Evolutionary conservation across 495 filamentous ascomycete genomes (phyloP).

Genomic region (Penicillium taxi): DNA sequence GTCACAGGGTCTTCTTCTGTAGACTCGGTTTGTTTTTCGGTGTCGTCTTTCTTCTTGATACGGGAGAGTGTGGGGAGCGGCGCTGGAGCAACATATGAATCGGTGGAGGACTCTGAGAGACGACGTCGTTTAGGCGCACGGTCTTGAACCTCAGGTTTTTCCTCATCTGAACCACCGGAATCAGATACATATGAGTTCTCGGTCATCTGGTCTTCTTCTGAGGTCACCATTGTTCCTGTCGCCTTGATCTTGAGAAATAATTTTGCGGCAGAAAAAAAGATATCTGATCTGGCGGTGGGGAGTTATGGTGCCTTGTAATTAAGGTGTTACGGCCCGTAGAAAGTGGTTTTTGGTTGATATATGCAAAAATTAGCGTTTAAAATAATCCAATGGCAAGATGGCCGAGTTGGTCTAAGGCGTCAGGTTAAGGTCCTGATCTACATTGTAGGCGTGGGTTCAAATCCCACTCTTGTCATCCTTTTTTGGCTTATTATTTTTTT

Average conservation of each 20-base stretch:
- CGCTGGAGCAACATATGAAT: slow-evolving; percentile 31
- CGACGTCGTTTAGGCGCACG: slow-evolving; percentile 37
- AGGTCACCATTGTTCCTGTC: slow-evolving; percentile 29
- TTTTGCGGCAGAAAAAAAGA: slow-evolving; percentile 38
- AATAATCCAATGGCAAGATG: slow-evolving; percentile 22
- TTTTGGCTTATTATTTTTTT: not conserved
- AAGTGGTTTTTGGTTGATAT: too few relatives aligned
- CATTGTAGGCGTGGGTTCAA: slow-evolving; percentile 7
- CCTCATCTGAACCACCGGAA: slow-evolving; percentile 15
- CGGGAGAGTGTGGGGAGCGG: slow-evolving; percentile 38
- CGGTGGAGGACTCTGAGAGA: slow-evolving; percentile 35
- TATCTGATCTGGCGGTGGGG: slow-evolving; percentile 20
- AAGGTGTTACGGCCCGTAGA: too few relatives aligned
- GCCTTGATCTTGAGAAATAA: slow-evolving; percentile 20
- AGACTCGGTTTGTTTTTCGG: slow-evolving; percentile 12
- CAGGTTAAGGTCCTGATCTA: slow-evolving; percentile 26
- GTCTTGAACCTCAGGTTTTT: slow-evolving; percentile 19
- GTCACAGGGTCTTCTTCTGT: slow-evolving; percentile 30
- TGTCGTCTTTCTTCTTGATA: slow-evolving; percentile 37
- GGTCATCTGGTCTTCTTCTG: slow-evolving; percentile 17
- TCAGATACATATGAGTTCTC: slow-evolving; percentile 21
- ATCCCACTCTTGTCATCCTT: slow-evolving; percentile 7
- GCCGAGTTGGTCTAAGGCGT: slow-evolving; percentile 35
- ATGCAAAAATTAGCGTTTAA: too few relatives aligned
- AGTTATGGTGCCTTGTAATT: not conserved